Base-by-base conservation (phyloP, 345 rosid genomes). In the Syzygium oleosum region DNA sequence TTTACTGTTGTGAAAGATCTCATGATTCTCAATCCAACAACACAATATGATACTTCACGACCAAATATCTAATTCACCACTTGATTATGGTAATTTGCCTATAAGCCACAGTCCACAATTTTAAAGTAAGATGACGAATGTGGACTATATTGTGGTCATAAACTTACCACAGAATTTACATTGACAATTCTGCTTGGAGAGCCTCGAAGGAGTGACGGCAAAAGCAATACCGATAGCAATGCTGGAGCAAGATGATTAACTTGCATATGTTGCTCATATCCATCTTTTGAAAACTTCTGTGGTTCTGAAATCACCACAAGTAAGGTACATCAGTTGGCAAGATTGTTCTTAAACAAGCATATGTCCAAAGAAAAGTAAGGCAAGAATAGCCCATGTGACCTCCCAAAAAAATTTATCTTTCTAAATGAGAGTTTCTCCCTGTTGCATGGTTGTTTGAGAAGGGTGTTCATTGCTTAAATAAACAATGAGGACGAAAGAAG, bases 211-310 rank as follows among this genome's bases (percentile, higher is more conserved):
- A 97, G 95, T 29, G 99, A 98, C 12, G 99, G 99, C 91, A 98
- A 91, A 89, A 97, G 99, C 90, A 97, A 92, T 65, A 97, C 85
- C 17, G 97, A 95, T 91, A 97, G 98, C 88, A 96, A 90, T 12
- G 99, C 96, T 84, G 99, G 99, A 91, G 98, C 98, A 86, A 98
- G 91, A 93, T 98, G 99, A 93, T 98, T 98, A 61, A 97, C 99
- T 98, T 97, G 99, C 97, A 97, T 94, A 88, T 98, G 99, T 84
- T 95, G 95, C 93, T 98, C 99, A 89, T 93, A 91, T 54, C 97
- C 98, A 89, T 98, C 97, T 88, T 94, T 96, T 43, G 99, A 96
- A 92, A 98, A 95, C 63, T 91, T 96, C 90, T 98, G 98, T 49
- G 97, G 95, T 90, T 94, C 98, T 97, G 90, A 85, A 89, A 41